Conservation (phyloP, 163 green algal species). For the Coccomyxa subellipsoidea region DNA sequence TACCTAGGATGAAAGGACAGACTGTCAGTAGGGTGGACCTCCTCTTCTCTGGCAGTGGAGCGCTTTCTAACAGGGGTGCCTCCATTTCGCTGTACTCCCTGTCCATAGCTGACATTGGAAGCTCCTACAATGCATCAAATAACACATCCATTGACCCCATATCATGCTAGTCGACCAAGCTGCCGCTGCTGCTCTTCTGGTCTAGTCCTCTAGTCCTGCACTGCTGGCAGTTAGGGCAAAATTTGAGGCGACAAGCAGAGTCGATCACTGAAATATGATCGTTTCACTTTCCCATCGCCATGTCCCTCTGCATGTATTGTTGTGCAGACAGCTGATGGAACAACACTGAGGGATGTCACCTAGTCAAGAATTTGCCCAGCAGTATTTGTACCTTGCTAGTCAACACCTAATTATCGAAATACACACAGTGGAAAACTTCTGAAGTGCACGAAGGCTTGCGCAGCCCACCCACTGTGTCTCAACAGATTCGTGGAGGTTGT, state of each 20-base stretch:
- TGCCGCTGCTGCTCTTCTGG: no score
- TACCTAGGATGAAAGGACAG: conserved; percentile 85
- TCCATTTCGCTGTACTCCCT: not conserved
- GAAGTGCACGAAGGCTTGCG: not conserved
- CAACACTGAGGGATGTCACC: no score
- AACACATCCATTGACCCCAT: no score
- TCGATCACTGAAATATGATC: no score
- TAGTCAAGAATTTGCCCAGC: no score
- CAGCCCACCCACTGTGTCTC: not conserved
- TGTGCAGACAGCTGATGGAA: no score
- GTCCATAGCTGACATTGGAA: not conserved
- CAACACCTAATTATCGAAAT: not conserved
- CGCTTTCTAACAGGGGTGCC: not conserved
- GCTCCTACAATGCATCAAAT: not conserved
- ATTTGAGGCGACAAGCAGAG: no score
- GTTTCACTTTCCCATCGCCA: no score
- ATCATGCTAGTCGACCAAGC: no score
- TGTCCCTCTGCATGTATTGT: no score
- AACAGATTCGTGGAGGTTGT: not conserved
- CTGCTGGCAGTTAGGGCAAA: no score
- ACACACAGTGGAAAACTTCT: not conserved
- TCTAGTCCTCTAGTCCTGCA: no score
- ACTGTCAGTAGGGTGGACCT: conserved; percentile 67
- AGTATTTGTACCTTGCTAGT: not conserved
- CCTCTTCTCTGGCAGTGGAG: conserved; percentile 7